phyloP scores from a whole-genome alignment of 2,329 filamentous ascomycete genomes.

The Scorias spongiosa region DNA sequence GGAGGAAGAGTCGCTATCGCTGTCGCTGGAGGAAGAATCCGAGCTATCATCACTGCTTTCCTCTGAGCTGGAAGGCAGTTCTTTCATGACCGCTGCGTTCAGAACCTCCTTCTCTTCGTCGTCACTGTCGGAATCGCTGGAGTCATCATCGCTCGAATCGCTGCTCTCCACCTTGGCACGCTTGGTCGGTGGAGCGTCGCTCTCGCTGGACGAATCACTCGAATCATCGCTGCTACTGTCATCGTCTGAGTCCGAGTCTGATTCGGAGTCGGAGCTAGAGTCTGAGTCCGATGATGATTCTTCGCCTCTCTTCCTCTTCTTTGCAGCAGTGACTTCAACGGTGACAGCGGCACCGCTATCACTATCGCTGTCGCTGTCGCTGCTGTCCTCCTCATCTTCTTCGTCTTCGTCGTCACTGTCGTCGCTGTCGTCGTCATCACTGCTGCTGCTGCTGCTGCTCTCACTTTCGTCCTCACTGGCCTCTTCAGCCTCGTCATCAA shows the following conservation, averaged over 20 bases:
- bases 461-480: conserved; percentile 5
- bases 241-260: conserved; percentile 5
- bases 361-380: neutral
- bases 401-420: conserved; percentile 2
- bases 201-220: neutral
- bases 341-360: conserved; percentile 5
- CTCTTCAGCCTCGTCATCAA: conserved; percentile 1
- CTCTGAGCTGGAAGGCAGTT: conserved; percentile 4
- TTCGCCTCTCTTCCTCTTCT: conserved; percentile 11
- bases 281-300: conserved; percentile 3
- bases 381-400: conserved; percentile 2
- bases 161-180: conserved; percentile 3
- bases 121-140: conserved; percentile 8
- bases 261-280: conserved; percentile 3
- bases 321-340: conserved; percentile 8
- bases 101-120: neutral
- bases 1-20: conserved; percentile 8
- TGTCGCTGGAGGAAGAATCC: conserved; percentile 6
- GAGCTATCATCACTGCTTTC: conserved; percentile 4
- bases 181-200: neutral
- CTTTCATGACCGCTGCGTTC: neutral
- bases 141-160: conserved; percentile 3
- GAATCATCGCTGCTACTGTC: conserved; percentile 4
- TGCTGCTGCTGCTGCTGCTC: conserved; percentile 4
- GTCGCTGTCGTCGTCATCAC: conserved; percentile 5